Percentiles rank a stretch among this genome's conserved stretches.
Conservation (phyloP, 805 yeast species). For the Suhomyces sp. region DNA sequence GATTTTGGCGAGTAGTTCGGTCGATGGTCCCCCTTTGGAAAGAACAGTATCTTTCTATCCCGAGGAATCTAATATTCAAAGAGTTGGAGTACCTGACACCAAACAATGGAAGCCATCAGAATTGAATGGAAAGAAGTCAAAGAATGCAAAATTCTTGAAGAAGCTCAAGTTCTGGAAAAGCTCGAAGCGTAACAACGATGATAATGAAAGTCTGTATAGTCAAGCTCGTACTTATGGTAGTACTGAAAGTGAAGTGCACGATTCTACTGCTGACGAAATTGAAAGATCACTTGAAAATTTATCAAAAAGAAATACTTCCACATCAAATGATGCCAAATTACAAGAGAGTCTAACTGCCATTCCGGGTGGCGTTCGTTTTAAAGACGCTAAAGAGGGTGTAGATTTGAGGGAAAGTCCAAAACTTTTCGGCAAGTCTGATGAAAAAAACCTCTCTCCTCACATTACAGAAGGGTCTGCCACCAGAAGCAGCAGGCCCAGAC, state of each 20-base stretch:
- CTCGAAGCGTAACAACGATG: conserved; percentile 10
- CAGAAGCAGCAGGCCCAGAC: conserved; percentile 24
- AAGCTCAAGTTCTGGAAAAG: conserved; percentile 41
- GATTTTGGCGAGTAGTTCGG: neutral
- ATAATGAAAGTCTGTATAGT: conserved; percentile 6
- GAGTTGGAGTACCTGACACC: conserved; percentile 6
- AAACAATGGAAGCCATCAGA: conserved; percentile 8
- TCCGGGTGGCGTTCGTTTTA: neutral
- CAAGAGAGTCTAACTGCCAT: neutral
- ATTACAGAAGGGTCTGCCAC: conserved; percentile 1
- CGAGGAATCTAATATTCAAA: conserved; percentile 12
- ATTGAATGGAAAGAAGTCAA: conserved; percentile 13
- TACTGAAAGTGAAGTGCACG: neutral
- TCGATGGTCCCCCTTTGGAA: conserved; percentile 10
- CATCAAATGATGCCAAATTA: neutral
- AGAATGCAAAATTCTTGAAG: conserved; percentile 26
- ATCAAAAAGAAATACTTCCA: conserved; percentile 2
- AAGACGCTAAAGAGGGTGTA: neutral
- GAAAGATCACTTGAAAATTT: conserved; percentile 11
- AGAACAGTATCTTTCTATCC: conserved; percentile 23
- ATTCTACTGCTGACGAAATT: conserved; percentile 4
- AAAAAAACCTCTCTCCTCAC: neutral
- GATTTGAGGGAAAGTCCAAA: neutral
- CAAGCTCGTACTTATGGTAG: conserved; percentile 1
- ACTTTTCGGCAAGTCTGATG: conserved; percentile 3